phyloP scores from a whole-genome alignment of 176 grass and related monocot genomes.

The Oryza meridionalis region DNA sequence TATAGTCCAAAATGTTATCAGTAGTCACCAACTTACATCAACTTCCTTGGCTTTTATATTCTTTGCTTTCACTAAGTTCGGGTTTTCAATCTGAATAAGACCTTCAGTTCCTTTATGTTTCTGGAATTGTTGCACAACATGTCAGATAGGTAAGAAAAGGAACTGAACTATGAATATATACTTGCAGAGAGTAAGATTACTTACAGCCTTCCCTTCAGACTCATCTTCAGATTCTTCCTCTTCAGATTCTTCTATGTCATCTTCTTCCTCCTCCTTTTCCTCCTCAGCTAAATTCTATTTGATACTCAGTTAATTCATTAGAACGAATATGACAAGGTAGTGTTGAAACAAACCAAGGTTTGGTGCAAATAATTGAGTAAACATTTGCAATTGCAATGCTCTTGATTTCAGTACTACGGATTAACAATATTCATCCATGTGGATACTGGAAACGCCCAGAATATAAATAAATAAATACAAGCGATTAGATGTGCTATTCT shows the following conservation, averaged over 20 bases:
- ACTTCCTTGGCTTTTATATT: slow-evolving; percentile 91
- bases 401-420: neutral
- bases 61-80: slow-evolving; percentile 85
- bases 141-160: slow-evolving; percentile 20
- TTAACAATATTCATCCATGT: neutral
- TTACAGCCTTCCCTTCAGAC: slow-evolving; percentile 68
- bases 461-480: neutral
- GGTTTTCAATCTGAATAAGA: slow-evolving; percentile 94
- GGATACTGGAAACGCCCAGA: neutral
- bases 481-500: neutral
- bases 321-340: slow-evolving; percentile 6
- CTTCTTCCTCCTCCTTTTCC: slow-evolving; percentile 47
- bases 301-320: slow-evolving; percentile 32
- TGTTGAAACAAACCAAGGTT: neutral
- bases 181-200: slow-evolving; percentile 7
- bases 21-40: slow-evolving; percentile 78
- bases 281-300: slow-evolving; percentile 64
- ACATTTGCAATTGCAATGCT: neutral
- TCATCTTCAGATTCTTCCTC: slow-evolving; percentile 83
- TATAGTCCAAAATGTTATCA: neutral
- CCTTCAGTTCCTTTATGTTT: slow-evolving; percentile 88
- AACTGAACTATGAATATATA: slow-evolving; percentile 31
- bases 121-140: slow-evolving; percentile 50
- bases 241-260: slow-evolving; percentile 73
- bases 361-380: slow-evolving; percentile 5